These are phyloP conservation scores for Phtheirospermum japonicum DNA, from an alignment of 257 asterid genomes.

Conservation along the genomic window DNA sequence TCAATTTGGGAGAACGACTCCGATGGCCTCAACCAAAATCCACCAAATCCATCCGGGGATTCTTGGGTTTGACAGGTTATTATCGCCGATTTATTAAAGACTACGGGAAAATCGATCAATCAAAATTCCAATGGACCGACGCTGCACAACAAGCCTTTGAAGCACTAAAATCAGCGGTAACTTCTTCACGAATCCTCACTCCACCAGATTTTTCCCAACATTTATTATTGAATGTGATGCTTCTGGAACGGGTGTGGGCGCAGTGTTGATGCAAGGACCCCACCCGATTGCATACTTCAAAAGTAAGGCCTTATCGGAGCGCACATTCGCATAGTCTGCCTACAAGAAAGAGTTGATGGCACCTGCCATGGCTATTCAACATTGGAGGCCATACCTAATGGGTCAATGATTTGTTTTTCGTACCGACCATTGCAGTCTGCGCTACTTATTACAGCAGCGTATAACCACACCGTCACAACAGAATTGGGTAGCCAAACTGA, in stretches of 20 bases:
- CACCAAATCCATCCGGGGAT: not conserved
- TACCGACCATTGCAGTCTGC: not conserved
- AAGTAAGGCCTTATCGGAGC: not conserved
- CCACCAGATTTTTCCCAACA: no score
- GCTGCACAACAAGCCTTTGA: no score
- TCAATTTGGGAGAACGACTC: not conserved
- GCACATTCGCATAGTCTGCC: not conserved
- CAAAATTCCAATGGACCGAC: no score
- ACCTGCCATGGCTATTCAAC: not conserved
- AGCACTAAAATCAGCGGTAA: no score
- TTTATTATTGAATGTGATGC: no score
- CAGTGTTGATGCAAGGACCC: no score
- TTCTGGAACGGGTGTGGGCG: no score
- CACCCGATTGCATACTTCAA: not conserved
- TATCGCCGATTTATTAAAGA: not conserved
- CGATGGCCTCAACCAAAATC: not conserved
- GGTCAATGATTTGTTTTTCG: not conserved
- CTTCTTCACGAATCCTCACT: no score
- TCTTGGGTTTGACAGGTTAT: not conserved
- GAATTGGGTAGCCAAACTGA: not conserved
- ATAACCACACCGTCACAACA: no score
- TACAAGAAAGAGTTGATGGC: not conserved
- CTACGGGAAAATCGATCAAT: not conserved
- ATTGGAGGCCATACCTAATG: not conserved
- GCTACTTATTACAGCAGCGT: not conserved